A percentile compares a stretch with the other conserved stretches of the same genome.
Evolutionary conservation across 805 yeast species (phyloP).

Genomic region (Saturnispora bothae): DNA sequence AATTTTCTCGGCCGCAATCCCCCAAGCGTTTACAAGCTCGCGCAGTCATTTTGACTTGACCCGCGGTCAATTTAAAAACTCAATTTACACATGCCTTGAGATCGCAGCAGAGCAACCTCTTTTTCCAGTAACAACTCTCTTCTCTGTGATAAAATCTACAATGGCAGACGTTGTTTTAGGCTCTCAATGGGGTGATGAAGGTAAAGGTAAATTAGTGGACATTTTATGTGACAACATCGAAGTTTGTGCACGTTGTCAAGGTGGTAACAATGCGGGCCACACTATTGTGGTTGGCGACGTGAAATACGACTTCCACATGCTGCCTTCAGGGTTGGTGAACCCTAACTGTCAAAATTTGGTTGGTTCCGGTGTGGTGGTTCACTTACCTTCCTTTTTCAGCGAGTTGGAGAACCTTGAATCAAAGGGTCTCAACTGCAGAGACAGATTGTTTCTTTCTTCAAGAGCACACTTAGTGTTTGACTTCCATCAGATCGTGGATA

Average conservation of each 20-base stretch:
- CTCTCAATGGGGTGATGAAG: constrained; percentile 99
- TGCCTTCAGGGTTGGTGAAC: constrained; percentile 96
- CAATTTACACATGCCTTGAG: too few species aligned
- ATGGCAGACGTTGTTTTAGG: constrained; percentile 94
- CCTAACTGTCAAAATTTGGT: constrained; percentile 81
- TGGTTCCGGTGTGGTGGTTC: constrained; percentile 95
- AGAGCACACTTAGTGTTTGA: constrained; percentile 96
- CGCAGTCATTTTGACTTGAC: too few species aligned
- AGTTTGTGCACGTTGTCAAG: constrained; percentile 95
- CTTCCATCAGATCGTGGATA: constrained; percentile 96
- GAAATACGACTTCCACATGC: constrained; percentile 97
- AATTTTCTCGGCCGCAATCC: too few species aligned
- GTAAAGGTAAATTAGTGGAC: constrained; percentile 96
- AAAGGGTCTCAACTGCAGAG: constrained; percentile 70
- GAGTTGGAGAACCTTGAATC: constrained; percentile 73
- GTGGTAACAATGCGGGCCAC: constrained; percentile 99
- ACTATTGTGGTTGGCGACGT: constrained; percentile 85
- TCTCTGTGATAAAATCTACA: too few species aligned
- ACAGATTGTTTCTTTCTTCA: constrained; percentile 76
- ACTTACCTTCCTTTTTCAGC: constrained; percentile 83
- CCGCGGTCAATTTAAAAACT: too few species aligned
- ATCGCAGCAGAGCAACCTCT: too few species aligned
- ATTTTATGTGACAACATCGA: constrained; percentile 89
- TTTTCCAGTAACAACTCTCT: too few species aligned
- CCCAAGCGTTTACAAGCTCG: too few species aligned